Evolutionary conservation across 2,329 filamentous ascomycete genomes (phyloP), one percentile per base, ranked within the genome.

Genomic region (Colletotrichum sp.): DNA sequence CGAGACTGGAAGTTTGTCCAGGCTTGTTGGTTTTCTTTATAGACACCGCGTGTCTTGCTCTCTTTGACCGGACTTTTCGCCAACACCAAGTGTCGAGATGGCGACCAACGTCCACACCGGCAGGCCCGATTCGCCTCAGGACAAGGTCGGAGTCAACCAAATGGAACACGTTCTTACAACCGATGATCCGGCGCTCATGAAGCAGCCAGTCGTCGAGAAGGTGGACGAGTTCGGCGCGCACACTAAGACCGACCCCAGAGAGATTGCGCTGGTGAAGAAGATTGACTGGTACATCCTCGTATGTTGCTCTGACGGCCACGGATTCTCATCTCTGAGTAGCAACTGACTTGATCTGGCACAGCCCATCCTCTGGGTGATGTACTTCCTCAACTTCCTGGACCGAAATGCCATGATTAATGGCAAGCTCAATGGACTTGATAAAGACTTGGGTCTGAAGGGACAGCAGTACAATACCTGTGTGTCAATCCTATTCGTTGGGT

Each of bases 161-260:
- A 73, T 75, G 64, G 73, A 75, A 43, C 73, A 73, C 10, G 73
- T 73, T 43, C 22, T 72, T 2, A 74, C 70, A 5, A 43, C 48
- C 30, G 66, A 76, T 25, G 70, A 76, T 61, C 73, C 69, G 10
- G 70, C 67, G 6, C 58, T 77, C 2, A 75, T 76, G 76, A 77
- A 77, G 64, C 66, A 70, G 28, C 65, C 66, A n/a, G 39, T 22
- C 16, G 27, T 69, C 16, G 78, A 78, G n/a, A 79, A 78, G 22
- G 70, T 78, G 12, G 85, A 86, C 70, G 84, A 86, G 78, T 85
- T 83, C 9, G 85, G 85, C 30, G 84, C 84, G 8, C 80, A 82
- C 67, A 82, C 82, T 67, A 86, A 86, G 78, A 85, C 84, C 5
- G 84, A 86, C 65, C 84, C 84, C 3, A 83, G 77, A 39, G 83